phyloP scores from a whole-genome alignment of 2,329 filamentous ascomycete species.

The Cephalotrichum gorgonifer region DNA sequence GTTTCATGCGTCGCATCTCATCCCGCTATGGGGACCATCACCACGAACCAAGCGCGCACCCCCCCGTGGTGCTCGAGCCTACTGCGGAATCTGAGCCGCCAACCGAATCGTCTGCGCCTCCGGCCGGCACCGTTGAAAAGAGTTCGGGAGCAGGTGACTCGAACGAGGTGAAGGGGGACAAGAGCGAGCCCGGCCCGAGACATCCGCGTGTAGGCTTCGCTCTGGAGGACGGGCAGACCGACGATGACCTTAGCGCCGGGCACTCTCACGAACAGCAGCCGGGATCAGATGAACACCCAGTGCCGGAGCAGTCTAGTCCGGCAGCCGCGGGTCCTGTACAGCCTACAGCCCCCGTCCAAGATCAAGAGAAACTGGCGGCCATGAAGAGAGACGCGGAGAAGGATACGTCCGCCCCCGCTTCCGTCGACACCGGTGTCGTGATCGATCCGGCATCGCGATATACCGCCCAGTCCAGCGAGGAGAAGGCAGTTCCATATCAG shows the following conservation, averaged over 20 bases:
- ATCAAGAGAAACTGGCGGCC: background rate
- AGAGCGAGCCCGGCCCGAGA: background rate
- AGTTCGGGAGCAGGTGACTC: background rate
- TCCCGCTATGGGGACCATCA: slow-evolving; percentile 22
- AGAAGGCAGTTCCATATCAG: background rate
- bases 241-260: background rate
- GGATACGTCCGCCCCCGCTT: background rate
- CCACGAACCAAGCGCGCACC: background rate
- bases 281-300: background rate
- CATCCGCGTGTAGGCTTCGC: background rate
- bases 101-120: background rate
- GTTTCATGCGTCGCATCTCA: slow-evolving; percentile 36
- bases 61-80: slow-evolving; percentile 5
- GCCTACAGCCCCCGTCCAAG: background rate
- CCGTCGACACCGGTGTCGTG: background rate
- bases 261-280: background rate
- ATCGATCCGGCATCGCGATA: background rate
- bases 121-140: background rate
- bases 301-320: background rate
- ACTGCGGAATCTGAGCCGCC: background rate
- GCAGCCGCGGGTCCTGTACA: background rate
- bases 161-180: background rate
- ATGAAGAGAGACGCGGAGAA: background rate
- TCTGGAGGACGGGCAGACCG: background rate
- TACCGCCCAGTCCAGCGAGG: background rate